Conservation (phyloP, 805 yeast genomes). For the Naumovozyma baii region DNA sequence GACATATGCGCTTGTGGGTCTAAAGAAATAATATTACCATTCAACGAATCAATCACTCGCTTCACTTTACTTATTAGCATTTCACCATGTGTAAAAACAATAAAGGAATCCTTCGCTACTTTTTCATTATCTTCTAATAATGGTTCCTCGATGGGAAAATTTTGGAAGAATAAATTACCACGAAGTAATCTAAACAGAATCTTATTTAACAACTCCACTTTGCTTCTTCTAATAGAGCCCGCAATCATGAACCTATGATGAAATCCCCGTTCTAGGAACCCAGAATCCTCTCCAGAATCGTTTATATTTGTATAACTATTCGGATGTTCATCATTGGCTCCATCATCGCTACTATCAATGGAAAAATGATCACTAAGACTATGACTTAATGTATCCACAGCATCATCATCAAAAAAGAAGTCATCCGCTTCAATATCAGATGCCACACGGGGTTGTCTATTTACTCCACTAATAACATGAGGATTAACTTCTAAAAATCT, state of each 20-base stretch:
- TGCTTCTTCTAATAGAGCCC: slow-evolving; percentile 72
- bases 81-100: slow-evolving; percentile 87
- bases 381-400: slow-evolving; percentile 16
- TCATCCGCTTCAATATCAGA: slow-evolving; percentile 17
- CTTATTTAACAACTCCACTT: slow-evolving; percentile 62
- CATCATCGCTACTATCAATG: slow-evolving; percentile 11
- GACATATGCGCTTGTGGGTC: slow-evolving; percentile 38
- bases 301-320: slow-evolving; percentile 21
- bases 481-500: slow-evolving; percentile 37
- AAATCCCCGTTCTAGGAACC: slow-evolving; percentile 8
- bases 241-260: slow-evolving; percentile 35
- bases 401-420: slow-evolving; percentile 14
- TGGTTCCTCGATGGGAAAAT: slow-evolving; percentile 61
- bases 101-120: slow-evolving; percentile 70
- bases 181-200: slow-evolving; percentile 88
- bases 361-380: slow-evolving; percentile 23
- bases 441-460: slow-evolving; percentile 10
- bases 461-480: slow-evolving; percentile 20
- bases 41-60: slow-evolving; percentile 82
- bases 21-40: slow-evolving; percentile 48
- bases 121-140: slow-evolving; percentile 48
- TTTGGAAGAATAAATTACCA: slow-evolving; percentile 78
- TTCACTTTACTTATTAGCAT: slow-evolving; percentile 60
- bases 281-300: slow-evolving; percentile 28
- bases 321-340: neutral